Percentiles rank a stretch among this genome's conserved stretches.
These are phyloP conservation scores for Debaryomyces coudertii DNA, from an alignment of 1,139 yeast species.

Conservation along the genomic window DNA sequence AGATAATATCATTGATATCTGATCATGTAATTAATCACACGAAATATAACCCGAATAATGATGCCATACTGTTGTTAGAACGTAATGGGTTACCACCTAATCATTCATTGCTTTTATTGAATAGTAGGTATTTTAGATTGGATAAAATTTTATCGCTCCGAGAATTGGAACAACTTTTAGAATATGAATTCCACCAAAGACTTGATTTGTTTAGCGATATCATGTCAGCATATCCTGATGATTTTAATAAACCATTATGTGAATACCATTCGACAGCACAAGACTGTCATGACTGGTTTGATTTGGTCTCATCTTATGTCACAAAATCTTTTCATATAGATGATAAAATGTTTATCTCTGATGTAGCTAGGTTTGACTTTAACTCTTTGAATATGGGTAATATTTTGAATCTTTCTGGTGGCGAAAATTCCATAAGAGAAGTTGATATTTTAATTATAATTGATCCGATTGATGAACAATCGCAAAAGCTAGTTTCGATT, in stretches of 20 bases:
- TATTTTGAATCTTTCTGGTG: conserved; percentile 33
- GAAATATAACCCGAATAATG: conserved; percentile 4
- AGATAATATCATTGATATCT: background rate
- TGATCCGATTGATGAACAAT: conserved; percentile 71
- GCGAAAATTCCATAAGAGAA: conserved; percentile 22
- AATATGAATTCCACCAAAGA: conserved; percentile 42
- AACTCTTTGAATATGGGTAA: conserved; percentile 36
- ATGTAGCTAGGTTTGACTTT: conserved; percentile 50
- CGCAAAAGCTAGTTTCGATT: conserved; percentile 64
- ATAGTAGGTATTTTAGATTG: conserved; percentile 46
- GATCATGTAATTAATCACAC: background rate
- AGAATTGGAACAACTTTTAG: conserved; percentile 33
- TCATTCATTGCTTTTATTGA: conserved; percentile 40
- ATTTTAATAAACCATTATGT: conserved; percentile 25
- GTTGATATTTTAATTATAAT: conserved; percentile 60
- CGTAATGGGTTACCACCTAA: conserved; percentile 35
- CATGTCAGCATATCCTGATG: conserved; percentile 33
- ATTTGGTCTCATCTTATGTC: conserved; percentile 43
- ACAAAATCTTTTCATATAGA: conserved; percentile 51
- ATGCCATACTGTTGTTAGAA: conserved; percentile 23
- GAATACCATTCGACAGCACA: conserved; percentile 23
- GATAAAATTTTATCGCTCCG: conserved; percentile 21
- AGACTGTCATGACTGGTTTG: conserved; percentile 48
- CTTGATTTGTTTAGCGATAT: conserved; percentile 33
- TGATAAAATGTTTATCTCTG: conserved; percentile 36